These are phyloP conservation scores for Dorcoceras hygrometricum DNA, from an alignment of 257 asterid species.

Conservation along the genomic window DNA sequence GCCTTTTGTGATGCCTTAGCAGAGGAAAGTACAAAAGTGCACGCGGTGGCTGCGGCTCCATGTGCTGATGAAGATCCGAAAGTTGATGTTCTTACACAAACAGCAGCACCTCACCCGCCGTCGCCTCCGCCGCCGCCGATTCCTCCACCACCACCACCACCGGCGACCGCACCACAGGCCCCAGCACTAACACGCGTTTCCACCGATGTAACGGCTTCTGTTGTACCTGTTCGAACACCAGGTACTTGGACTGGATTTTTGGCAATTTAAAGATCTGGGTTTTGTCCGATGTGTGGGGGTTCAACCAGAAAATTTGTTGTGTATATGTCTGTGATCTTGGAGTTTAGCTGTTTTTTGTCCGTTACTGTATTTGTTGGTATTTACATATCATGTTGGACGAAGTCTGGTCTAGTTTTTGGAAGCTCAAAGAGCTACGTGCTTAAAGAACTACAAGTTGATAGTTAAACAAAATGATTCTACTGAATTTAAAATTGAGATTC, in stretches of 20 bases:
- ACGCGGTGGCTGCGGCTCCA: conserved; percentile 34
- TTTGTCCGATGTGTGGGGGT: conserved; percentile 29
- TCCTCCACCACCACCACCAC: conserved; percentile 24
- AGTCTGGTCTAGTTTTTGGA: conserved; percentile 27
- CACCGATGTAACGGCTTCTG: conserved; percentile 30
- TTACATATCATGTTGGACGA: conserved; percentile 36
- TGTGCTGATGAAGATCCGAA: conserved; percentile 37
- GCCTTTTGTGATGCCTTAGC: conserved; percentile 93
- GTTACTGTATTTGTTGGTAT: conserved; percentile 49
- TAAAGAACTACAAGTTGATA: conserved; percentile 22
- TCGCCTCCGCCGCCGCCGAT: conserved; percentile 26
- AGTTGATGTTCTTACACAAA: conserved; percentile 32
- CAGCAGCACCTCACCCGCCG: conserved; percentile 34
- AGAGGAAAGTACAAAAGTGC: conserved; percentile 61
- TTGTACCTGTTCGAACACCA: conserved; percentile 41
- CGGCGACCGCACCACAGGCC: conserved; percentile 22
- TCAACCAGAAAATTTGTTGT: conserved; percentile 37
- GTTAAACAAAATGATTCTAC: conserved; percentile 18
- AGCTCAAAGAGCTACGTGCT: conserved; percentile 27
- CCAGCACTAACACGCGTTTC: conserved; percentile 31
- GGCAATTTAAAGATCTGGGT: conserved; percentile 24
- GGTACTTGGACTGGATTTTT: conserved; percentile 43
- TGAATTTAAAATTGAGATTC: conserved; percentile 31
- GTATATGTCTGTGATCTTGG: conserved; percentile 36
- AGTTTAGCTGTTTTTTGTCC: conserved; percentile 47